A percentile compares a stretch with the other conserved stretches of the same genome.
phyloP scores from a whole-genome alignment of 192 early-diverging fungal species.

The Backusella westeae region DNA sequence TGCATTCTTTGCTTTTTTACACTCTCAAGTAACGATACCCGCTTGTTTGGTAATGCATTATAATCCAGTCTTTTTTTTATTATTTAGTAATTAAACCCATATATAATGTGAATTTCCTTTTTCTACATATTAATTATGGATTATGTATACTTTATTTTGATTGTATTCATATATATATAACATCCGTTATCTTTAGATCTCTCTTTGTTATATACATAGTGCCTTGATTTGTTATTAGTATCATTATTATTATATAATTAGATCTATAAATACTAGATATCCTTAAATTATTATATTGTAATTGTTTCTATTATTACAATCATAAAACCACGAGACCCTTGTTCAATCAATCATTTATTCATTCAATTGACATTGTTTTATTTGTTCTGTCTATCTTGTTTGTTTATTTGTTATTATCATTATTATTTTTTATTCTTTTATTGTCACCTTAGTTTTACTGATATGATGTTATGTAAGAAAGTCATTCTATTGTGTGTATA shows the following conservation, averaged over 20 bases:
- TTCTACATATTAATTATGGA: background rate
- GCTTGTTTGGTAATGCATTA: background rate
- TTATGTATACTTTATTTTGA: background rate
- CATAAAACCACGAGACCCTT: too few species aligned
- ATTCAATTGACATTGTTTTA: background rate
- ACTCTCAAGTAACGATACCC: background rate
- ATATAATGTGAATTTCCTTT: background rate
- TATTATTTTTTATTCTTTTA: background rate
- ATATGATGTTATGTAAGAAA: background rate
- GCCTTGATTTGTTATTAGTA: too few species aligned
- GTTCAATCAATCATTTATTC: background rate
- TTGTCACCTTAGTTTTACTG: background rate
- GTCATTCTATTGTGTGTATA: background rate
- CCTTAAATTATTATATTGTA: background rate
- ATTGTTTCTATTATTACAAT: background rate
- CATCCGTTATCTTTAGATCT: background rate
- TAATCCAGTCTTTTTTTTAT: background rate
- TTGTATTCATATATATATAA: background rate
- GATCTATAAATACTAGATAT: background rate
- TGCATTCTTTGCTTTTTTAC: slow-evolving; percentile 13
- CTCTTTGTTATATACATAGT: background rate
- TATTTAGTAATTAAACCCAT: background rate
- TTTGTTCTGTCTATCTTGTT: background rate
- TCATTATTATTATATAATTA: too few species aligned
- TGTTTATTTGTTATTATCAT: background rate